phyloP scores from a whole-genome alignment of 1,284 basidiomycete species.

The Ceratobasidium sp. region DNA sequence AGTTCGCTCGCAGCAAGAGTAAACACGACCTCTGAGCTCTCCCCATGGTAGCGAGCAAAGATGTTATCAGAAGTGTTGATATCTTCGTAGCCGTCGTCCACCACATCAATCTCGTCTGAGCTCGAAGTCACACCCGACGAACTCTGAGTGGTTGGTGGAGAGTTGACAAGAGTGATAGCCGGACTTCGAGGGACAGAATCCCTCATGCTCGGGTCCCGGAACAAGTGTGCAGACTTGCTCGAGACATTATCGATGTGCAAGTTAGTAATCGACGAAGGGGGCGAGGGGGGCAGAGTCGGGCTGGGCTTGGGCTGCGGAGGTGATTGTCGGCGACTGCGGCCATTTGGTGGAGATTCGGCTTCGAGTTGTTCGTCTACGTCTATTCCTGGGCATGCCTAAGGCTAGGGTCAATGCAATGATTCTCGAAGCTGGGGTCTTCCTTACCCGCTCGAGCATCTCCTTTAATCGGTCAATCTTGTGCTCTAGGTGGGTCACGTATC shows the following conservation, averaged over 20 bases:
- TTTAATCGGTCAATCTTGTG: constrained; percentile 31
- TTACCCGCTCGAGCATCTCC: constrained; percentile 29
- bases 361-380: constrained; percentile 29
- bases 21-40: constrained; percentile 26
- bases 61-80: background rate
- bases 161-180: constrained; percentile 14
- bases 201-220: background rate
- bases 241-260: constrained; percentile 34
- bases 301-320: background rate
- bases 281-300: constrained; percentile 20
- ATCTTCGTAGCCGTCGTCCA: background rate
- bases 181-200: constrained; percentile 25
- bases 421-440: background rate
- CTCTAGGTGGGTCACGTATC: constrained; percentile 31
- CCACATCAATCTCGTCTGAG: background rate
- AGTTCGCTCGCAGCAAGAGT: constrained; percentile 25
- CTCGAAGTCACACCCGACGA: background rate
- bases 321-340: constrained; percentile 10
- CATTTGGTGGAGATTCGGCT: background rate
- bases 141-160: constrained; percentile 17
- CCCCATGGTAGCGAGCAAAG: constrained; percentile 32
- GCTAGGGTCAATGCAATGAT: background rate
- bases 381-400: constrained; percentile 17
- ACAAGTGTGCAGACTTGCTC: constrained; percentile 12
- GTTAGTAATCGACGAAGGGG: constrained; percentile 28